phyloP scores from a whole-genome alignment of 73 alveolate species.

The Durusdinium trenchii region DNA sequence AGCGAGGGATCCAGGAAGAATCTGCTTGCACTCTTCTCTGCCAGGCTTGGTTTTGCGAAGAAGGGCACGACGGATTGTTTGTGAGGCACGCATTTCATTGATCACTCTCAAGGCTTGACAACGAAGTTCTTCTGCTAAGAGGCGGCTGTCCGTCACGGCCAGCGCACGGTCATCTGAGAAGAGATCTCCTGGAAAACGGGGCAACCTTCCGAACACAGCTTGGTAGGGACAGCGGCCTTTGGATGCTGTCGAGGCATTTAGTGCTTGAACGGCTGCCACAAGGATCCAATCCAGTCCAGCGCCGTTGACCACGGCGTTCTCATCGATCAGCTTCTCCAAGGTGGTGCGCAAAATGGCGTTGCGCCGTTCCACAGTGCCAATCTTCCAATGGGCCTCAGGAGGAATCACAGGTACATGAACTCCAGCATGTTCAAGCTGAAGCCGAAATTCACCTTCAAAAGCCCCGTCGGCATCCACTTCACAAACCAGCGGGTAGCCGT shows the following conservation, averaged over 20 bases:
- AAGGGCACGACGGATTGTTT: too few relatives aligned
- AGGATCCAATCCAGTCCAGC: not conserved
- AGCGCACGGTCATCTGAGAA: too few relatives aligned
- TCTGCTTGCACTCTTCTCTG: too few relatives aligned
- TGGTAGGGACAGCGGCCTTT: too few relatives aligned
- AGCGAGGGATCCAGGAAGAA: too few relatives aligned
- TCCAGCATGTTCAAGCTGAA: not conserved
- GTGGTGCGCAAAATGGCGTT: not conserved
- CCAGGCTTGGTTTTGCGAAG: too few relatives aligned
- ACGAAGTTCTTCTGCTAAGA: too few relatives aligned
- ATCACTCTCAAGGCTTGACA: too few relatives aligned
- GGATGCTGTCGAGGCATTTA: not conserved
- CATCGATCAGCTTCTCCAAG: not conserved
- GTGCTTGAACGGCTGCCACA: not conserved
- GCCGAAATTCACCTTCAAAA: conserved; percentile 13
- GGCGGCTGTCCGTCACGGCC: too few relatives aligned
- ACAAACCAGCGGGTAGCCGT: conserved; percentile 20
- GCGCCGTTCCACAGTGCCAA: conserved; percentile 30
- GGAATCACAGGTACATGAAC: not conserved
- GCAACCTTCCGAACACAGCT: too few relatives aligned
- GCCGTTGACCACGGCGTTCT: conserved; percentile 3
- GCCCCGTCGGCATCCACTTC: conserved; percentile 20
- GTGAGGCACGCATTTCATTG: too few relatives aligned
- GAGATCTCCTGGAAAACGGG: too few relatives aligned
- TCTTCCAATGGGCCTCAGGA: conserved; percentile 14